phyloP scores from a whole-genome alignment of 306 rosid species.

The Vigna nakashimae region DNA sequence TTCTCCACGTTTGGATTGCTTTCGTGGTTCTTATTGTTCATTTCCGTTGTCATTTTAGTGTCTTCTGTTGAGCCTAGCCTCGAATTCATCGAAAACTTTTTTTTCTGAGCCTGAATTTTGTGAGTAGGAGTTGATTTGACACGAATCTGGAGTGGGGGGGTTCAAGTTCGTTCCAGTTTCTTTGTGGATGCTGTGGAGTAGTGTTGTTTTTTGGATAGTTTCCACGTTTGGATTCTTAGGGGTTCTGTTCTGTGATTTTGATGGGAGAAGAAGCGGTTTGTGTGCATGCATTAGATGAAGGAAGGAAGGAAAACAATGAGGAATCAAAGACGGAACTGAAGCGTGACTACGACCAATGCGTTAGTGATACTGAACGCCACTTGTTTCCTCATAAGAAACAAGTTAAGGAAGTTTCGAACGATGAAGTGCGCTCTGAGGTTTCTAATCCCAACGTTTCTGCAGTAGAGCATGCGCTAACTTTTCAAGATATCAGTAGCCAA shows the following conservation, averaged over 20 bases:
- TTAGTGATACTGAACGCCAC: conserved; percentile 54
- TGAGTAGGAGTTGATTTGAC: conserved; percentile 31
- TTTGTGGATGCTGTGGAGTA: conserved; percentile 60
- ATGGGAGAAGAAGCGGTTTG: conserved; percentile 83
- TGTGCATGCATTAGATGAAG: conserved; percentile 54
- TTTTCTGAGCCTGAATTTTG: conserved; percentile 21
- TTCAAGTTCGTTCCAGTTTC: conserved; percentile 20
- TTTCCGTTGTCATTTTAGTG: conserved; percentile 5
- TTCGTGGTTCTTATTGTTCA: background rate
- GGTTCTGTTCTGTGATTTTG: conserved; percentile 60
- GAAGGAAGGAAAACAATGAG: conserved; percentile 54
- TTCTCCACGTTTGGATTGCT: conserved; percentile 24
- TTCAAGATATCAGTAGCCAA: conserved; percentile 86
- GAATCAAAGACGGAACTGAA: conserved; percentile 63
- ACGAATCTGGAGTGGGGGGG: conserved; percentile 40
- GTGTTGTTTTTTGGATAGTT: conserved; percentile 43
- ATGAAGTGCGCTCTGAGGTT: conserved; percentile 90
- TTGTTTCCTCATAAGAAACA: conserved; percentile 70
- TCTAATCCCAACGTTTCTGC: conserved; percentile 72
- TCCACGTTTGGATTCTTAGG: conserved; percentile 36
- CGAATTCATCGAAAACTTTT: conserved; percentile 18
- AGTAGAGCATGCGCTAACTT: conserved; percentile 60
- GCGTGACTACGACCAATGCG: conserved; percentile 63
- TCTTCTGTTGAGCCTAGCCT: conserved; percentile 14
- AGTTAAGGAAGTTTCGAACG: conserved; percentile 77